Evolutionary conservation across 345 rosid genomes (phyloP), one percentile per base, ranked within the genome.

Genomic region (Raphanus raphanistrum): DNA sequence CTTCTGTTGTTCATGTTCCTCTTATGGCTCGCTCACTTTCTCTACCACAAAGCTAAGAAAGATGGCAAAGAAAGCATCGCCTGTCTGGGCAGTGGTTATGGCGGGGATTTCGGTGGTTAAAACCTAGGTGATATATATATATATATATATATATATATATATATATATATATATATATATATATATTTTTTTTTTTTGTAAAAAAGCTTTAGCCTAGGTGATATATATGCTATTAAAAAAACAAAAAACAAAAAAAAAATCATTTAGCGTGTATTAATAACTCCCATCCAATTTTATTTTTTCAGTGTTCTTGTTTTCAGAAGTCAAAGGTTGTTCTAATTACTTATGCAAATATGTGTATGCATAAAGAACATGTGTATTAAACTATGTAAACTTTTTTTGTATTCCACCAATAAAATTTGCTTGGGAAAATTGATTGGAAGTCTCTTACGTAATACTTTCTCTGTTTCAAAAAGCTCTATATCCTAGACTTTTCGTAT

Each of bases 31-130:
- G 35, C 55, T 67, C 82, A 79, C 45, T 79, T 66, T 72, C 63
- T 79, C 63, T 79, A 72, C 69, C 77, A 79, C 74, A 79, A 79
- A 67, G 31, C 74, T 67, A 79, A 79, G 63, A 79, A 79, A 13
- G 82, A 79, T 79, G 77, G 77, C 35, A 79, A 79, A 54, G 82
- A 79, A 67, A 79, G 77, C 69, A 79, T 67, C 17, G 82, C 12
- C 25, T 79, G 77, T 67, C 57, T 72, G 3, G 77, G 77, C 57
- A 16, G 82, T 6, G 74, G 82, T 59, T 79, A 79, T 31, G 82
- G 82, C 33, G 82, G 74, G 10, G 82, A 79, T 5, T 67, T 66
- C 5, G 82, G 82, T 1, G 81, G 77, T 43, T 78, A 66, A 64
- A 4, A 8, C 31, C 3, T 1, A 9, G 65, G 13, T 7, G 33